Base-by-base conservation (phyloP, 352 stramenopile species). In the Globisporangium apiculatum region DNA sequence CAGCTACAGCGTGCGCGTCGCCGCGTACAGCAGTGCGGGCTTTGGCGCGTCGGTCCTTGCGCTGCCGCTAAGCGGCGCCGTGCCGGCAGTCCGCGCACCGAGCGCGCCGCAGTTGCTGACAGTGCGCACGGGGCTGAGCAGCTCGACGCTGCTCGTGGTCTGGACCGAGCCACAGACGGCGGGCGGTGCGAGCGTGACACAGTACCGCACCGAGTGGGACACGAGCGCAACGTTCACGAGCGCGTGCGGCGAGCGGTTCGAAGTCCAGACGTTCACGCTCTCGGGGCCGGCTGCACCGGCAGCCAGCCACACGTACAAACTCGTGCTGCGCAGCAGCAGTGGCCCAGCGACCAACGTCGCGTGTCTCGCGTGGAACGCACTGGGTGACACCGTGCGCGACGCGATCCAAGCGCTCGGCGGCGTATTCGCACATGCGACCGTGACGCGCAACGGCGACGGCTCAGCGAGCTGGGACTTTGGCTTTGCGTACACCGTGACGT, bases 191-290 rank as follows among this genome's bases (percentile, higher is more conserved):
- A 52, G 65, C 0, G 71, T 96, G 40, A 85, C 72, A 5, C 82
- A 82, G 45, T 98, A 98, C 68, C 70, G 90, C 17, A 81, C 98
- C n/a, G 95, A 99, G 72, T 99, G 95, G 95, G 96, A 98, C 72
- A 73, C 79, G 18, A 87, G 68, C 12, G 61, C 83, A n/a, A 85
- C 80, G 14, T 98, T 98, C 65, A 83, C 80, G 10, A 91, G 79
- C 48, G 50, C 69, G 37, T 94, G 84, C 48, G 84, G 84, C 7
- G 84, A 94, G 64, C 69, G 65, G 15, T 67, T 70, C 53, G 82
- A 94, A 61, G 83, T 85, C 8, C 82, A 92, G 60, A 82, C 53
- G 18, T n/a, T 92, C 3, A 64, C 66, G 31, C 62, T 87, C 3
- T 68, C 47, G 31, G 48, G 63, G 42, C 58, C 55, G 9, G 15